Evolutionary conservation across 1,139 yeast species (phyloP).

Genomic region (Scheffersomyces segobiensis): DNA sequence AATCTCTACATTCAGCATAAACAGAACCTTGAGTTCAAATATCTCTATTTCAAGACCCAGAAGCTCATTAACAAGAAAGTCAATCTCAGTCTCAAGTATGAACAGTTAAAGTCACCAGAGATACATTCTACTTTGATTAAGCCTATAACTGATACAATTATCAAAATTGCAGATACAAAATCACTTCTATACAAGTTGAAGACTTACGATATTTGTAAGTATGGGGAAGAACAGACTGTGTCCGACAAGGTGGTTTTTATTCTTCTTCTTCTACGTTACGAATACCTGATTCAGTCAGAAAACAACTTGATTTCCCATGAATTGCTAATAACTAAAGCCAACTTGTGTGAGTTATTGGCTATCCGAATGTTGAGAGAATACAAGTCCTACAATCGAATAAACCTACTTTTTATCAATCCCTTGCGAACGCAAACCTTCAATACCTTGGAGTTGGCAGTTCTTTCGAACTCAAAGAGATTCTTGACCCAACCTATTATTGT

Average conservation of each 20-base stretch:
- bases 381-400: conserved; percentile 45
- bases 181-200: conserved; percentile 9
- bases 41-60: conserved; percentile 39
- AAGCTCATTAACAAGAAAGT: conserved; percentile 41
- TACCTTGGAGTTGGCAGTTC: conserved; percentile 55
- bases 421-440: conserved; percentile 38
- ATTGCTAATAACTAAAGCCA: conserved; percentile 51
- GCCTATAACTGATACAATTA: conserved; percentile 43
- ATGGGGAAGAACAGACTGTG: conserved; percentile 14
- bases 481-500: conserved; percentile 58
- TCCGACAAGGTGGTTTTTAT: conserved; percentile 33
- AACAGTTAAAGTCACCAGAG: conserved; percentile 57
- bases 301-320: conserved; percentile 51
- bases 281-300: conserved; percentile 50
- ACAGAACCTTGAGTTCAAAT: conserved; percentile 35
- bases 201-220: not conserved
- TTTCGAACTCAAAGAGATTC: conserved; percentile 55
- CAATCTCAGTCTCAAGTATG: conserved; percentile 51
- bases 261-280: conserved; percentile 38
- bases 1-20: conserved; percentile 5
- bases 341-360: conserved; percentile 57
- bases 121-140: conserved; percentile 50
- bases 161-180: conserved; percentile 22
- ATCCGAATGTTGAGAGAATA: conserved; percentile 54
- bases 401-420: conserved; percentile 45